Conservation (phyloP, 148 eudicot species). For the Vaccinium vitisidaea region DNA sequence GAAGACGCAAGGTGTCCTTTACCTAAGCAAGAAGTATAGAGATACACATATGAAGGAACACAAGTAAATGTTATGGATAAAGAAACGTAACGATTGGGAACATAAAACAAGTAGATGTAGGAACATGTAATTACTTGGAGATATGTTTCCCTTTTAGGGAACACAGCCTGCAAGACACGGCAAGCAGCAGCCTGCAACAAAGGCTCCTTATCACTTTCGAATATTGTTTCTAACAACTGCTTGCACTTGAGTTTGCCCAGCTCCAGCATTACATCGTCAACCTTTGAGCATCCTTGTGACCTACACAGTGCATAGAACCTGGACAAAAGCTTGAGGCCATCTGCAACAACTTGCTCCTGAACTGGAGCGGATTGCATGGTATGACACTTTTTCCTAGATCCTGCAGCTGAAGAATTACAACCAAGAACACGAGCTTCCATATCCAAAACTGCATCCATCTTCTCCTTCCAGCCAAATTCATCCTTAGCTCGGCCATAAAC, state of each 20-base stretch:
- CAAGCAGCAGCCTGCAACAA: conserved; percentile 88
- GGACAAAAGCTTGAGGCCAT: conserved; percentile 88
- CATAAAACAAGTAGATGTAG: conserved; percentile 1
- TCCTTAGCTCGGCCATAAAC: conserved; percentile 98
- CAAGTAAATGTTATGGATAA: neutral
- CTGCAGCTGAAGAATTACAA: conserved; percentile 55
- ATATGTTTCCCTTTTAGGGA: conserved; percentile 76
- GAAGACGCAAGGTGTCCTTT: conserved; percentile 90
- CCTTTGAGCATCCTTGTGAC: conserved; percentile 45
- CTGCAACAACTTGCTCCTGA: conserved; percentile 88
- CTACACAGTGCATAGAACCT: conserved; percentile 60
- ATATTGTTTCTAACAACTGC: conserved; percentile 75
- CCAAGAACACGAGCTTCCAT: conserved; percentile 95
- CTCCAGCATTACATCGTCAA: conserved; percentile 60
- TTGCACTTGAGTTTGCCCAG: conserved; percentile 64
- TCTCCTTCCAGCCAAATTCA: conserved; percentile 99
- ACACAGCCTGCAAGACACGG: conserved; percentile 86
- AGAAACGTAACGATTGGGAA: neutral
- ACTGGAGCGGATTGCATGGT: conserved; percentile 64
- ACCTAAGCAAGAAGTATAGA: conserved; percentile 48
- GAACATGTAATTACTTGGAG: conserved; percentile 56
- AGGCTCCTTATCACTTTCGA: conserved; percentile 91
- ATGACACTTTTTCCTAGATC: conserved; percentile 63
- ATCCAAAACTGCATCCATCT: conserved; percentile 93
- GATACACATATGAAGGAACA: conserved; percentile 1